phyloP scores from a whole-genome alignment of 176 grass and related monocot species.

The Cymbopogon citratus region DNA sequence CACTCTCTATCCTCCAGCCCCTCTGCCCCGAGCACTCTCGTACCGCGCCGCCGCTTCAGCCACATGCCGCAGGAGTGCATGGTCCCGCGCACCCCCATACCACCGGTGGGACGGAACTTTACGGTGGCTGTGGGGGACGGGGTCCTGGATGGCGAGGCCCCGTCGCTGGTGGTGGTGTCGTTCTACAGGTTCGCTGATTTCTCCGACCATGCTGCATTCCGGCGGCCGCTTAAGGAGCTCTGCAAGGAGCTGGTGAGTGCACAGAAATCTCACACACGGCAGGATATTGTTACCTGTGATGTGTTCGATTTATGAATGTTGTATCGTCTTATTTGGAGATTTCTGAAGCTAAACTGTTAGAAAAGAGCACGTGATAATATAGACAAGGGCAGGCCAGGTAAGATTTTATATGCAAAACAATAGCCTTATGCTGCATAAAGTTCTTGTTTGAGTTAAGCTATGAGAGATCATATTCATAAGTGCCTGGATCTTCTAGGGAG shows the following conservation, averaged over 20 bases:
- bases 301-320: not conserved
- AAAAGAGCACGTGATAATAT: not conserved
- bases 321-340: not conserved
- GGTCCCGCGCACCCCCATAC: conserved; percentile 4
- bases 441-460: not conserved
- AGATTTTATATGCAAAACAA: not conserved
- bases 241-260: conserved; percentile 77
- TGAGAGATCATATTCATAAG: not conserved
- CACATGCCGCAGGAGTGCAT: conserved; percentile 26
- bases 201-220: conserved; percentile 61
- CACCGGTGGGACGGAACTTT: conserved; percentile 28
- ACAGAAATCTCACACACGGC: not conserved
- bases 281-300: not conserved
- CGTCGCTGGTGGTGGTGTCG: conserved; percentile 63
- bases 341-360: not conserved
- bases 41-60: conserved; percentile 1
- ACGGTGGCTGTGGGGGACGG: not conserved
- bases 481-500: not conserved
- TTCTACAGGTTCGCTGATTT: conserved; percentile 86
- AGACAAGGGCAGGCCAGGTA: not conserved
- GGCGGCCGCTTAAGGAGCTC: conserved; percentile 66
- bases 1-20: not conserved
- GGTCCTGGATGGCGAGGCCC: not conserved
- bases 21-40: not conserved
- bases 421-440: not conserved